Conservation (phyloP, 1,139 yeast genomes). For the Arxiozyma slooffiae region DNA sequence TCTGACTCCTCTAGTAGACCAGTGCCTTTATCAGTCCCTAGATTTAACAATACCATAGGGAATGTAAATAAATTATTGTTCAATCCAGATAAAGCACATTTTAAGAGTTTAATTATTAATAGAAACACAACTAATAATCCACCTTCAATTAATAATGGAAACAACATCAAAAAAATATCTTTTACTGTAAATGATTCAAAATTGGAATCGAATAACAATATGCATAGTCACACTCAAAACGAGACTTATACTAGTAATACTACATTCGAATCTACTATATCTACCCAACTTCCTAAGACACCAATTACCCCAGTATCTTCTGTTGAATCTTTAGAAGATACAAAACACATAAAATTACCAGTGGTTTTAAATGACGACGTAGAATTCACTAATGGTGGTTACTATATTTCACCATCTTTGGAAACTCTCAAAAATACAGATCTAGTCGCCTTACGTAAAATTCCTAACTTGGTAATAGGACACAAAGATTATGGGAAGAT, state of each 20-base stretch:
- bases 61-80: conserved; percentile 9
- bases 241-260: neutral
- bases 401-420: conserved; percentile 77
- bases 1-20: neutral
- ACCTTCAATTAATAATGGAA: neutral
- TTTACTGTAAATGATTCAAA: neutral
- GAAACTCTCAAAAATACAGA: conserved; percentile 51
- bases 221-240: neutral
- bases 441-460: conserved; percentile 52
- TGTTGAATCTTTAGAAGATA: neutral
- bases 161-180: conserved; percentile 4
- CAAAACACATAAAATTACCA: neutral
- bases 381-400: conserved; percentile 53
- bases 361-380: conserved; percentile 32
- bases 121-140: neutral
- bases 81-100: conserved; percentile 22
- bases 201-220: neutral
- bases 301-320: conserved; percentile 7
- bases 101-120: conserved; percentile 14
- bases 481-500: conserved; percentile 70
- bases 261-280: conserved; percentile 5
- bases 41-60: neutral
- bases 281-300: neutral
- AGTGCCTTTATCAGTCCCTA: neutral
- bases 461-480: conserved; percentile 64